These are phyloP conservation scores for Nakaseomyces nivariensis DNA, from an alignment of 1,139 yeast species.

Conservation along the genomic window DNA sequence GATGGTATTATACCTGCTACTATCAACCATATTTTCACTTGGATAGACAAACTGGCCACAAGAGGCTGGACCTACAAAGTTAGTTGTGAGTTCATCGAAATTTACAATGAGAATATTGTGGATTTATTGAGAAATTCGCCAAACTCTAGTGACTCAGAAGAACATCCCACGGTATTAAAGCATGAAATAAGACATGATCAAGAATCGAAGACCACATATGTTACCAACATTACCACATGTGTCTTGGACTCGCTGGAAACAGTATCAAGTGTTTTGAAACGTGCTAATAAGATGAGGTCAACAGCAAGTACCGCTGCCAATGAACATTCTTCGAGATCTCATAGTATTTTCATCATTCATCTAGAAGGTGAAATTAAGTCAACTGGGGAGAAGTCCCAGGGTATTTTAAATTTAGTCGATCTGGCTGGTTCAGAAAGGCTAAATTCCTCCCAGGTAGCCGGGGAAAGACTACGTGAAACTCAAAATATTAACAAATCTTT, in stretches of 20 bases:
- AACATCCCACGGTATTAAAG: conserved; percentile 29
- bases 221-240: conserved; percentile 51
- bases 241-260: conserved; percentile 39
- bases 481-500: conserved; percentile 83
- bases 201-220: conserved; percentile 39
- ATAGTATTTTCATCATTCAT: conserved; percentile 61
- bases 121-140: conserved; percentile 45
- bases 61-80: conserved; percentile 61
- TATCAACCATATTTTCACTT: conserved; percentile 57
- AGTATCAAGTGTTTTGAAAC: conserved; percentile 42
- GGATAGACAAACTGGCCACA: conserved; percentile 40
- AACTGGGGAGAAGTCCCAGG: conserved; percentile 45
- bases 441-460: conserved; percentile 64
- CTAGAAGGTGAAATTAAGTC: conserved; percentile 45
- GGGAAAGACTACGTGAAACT: conserved; percentile 77
- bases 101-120: conserved; percentile 71
- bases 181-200: conserved; percentile 73
- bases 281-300: conserved; percentile 54
- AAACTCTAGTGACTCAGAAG: conserved; percentile 20
- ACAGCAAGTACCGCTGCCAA: conserved; percentile 80
- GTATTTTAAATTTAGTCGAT: conserved; percentile 67
- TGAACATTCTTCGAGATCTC: conserved; percentile 66
- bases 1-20: conserved; percentile 84
- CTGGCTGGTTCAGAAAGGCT: conserved; percentile 86
- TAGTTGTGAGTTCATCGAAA: conserved; percentile 75